Base-by-base conservation (phyloP, 192 early-diverging fungal species). In the Coemansia sp. region DNA sequence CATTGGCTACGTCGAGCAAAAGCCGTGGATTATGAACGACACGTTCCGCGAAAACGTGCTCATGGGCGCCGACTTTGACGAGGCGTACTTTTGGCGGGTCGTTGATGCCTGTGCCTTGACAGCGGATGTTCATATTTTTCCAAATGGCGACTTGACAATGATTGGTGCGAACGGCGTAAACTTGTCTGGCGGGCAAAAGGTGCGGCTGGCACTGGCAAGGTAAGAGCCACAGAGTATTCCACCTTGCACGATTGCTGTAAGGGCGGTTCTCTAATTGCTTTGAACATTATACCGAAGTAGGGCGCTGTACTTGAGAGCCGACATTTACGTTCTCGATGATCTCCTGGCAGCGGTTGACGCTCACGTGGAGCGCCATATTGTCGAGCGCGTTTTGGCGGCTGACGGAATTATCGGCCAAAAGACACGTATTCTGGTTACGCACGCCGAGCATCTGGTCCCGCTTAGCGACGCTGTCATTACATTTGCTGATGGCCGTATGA, bases 311-410 rank as follows among this genome's bases (percentile, higher is more conserved):
- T 48, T 72, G 25, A 65, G 86, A 12, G 85, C 87, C 1, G 88
- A 92, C 57, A 61, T 90, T 5, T 85, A 85, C 52, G 64, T 92
- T 3, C 65, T 93, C 12, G 91, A 92, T 60, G 91, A 93, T 58
- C 76, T 88, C 10, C 69, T 92, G 13, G 77, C 88, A 6, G 90
- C 91, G 3, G 88, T 89, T 3, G 88, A 87, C 61, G 86, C 86
- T 0, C 85, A 80, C 43, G 86, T 88, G 2, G 86, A 81, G 20
- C 81, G 84, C 3, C 82, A 83, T 11, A 65, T 89, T 5, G 82
- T 89, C 28, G 79, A 89, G 25, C 35, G 79, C 55, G 66, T 83
- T 60, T 28, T 85, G 65, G 61, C 45, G 0, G 38, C 34, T 6
- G 61, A 56, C 63, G 86, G 71, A 0, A 79, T 59, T 16, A 82